Evolutionary conservation across 75 land plant genomes (phyloP).

Genomic region (Ceratopteris richardii): DNA sequence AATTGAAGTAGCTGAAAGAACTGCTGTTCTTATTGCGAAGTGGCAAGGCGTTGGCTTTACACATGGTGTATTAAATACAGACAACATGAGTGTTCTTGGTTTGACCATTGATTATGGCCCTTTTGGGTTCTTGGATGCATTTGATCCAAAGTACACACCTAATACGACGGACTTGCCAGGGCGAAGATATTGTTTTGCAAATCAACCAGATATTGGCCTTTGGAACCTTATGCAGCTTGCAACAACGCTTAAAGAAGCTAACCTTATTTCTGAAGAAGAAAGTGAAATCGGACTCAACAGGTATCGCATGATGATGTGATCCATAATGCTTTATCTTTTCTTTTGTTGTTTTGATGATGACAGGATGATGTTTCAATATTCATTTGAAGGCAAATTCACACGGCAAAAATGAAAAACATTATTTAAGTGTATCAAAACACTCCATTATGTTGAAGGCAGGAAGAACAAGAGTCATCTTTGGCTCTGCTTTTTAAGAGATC

Average conservation of each 20-base stretch:
- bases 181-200: slow-evolving; percentile 93
- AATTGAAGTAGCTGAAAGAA: slow-evolving; percentile 85
- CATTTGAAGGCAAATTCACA: too few relatives aligned
- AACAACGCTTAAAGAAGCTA: slow-evolving; percentile 51
- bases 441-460: too few relatives aligned
- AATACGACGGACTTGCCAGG: slow-evolving; percentile 98
- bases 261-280: slow-evolving; percentile 72
- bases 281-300: slow-evolving; percentile 81
- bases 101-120: slow-evolving; percentile 98
- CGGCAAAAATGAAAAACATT: too few relatives aligned
- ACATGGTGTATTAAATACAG: slow-evolving; percentile 97
- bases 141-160: slow-evolving; percentile 96
- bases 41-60: slow-evolving; percentile 99
- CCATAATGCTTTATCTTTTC: too few relatives aligned
- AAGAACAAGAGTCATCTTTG: too few relatives aligned
- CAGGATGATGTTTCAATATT: too few relatives aligned
- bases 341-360: too few relatives aligned
- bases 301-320: slow-evolving; percentile 37
- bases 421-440: too few relatives aligned
- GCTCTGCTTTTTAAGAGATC: too few relatives aligned
- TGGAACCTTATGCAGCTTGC: slow-evolving; percentile 94
- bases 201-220: slow-evolving; percentile 94
- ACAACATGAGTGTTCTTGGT: slow-evolving; percentile 96
- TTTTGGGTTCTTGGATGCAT: slow-evolving; percentile 98
- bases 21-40: slow-evolving; percentile 77